These are phyloP conservation scores for Striga asiatica DNA, from an alignment of 257 asterid genomes.

Conservation along the genomic window DNA sequence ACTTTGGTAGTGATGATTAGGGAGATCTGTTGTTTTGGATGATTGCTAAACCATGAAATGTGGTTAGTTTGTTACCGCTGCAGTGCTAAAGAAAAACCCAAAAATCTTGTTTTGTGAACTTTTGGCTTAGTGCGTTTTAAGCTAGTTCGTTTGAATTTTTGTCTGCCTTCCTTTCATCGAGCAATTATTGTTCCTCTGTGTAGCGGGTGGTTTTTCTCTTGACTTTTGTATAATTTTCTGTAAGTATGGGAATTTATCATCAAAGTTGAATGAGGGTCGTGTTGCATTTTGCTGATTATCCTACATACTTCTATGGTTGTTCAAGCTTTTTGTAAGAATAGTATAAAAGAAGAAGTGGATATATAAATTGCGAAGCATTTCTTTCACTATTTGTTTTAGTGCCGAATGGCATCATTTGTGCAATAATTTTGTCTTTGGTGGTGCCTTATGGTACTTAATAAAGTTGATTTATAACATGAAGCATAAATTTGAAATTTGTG, in stretches of 20 bases:
- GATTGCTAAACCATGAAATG: background rate
- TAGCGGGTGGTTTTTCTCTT: background rate
- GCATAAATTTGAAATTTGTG: background rate
- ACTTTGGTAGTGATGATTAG: conserved; percentile 11
- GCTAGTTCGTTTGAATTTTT: too few relatives aligned
- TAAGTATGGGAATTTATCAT: too few relatives aligned
- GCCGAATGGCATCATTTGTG: conserved; percentile 8
- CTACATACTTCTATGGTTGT: background rate
- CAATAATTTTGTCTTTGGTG: background rate
- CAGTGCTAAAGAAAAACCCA: too few relatives aligned
- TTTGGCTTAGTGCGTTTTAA: too few relatives aligned
- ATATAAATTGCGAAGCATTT: background rate
- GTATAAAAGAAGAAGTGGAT: background rate
- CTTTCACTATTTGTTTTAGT: background rate
- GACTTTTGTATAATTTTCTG: background rate
- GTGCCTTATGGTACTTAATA: too few relatives aligned
- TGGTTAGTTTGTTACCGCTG: too few relatives aligned
- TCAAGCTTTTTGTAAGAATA: background rate
- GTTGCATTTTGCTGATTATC: background rate
- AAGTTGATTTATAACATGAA: too few relatives aligned
- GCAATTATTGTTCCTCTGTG: too few relatives aligned
- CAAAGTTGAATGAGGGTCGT: too few relatives aligned
- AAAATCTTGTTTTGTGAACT: too few relatives aligned
- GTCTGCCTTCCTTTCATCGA: background rate
- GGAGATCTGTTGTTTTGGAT: conserved; percentile 11